Base-by-base conservation (phyloP, 106 monocot species). In the Apostasia shenzhenica region DNA sequence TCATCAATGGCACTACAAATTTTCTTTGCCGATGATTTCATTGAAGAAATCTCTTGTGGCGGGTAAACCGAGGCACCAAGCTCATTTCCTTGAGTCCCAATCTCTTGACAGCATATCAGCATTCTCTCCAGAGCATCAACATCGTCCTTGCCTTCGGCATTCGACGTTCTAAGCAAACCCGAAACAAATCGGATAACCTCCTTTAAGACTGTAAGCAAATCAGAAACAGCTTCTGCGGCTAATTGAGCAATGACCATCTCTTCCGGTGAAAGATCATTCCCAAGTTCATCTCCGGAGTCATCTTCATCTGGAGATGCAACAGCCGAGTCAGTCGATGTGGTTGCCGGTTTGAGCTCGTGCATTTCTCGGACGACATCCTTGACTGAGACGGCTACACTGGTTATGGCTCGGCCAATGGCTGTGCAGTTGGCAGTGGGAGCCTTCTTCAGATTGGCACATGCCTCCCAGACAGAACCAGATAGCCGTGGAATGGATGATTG, bases 11-110 rank as follows among this genome's bases (percentile, higher is more conserved):
- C 62, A 51, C n/a, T 7, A 41, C 48, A 45, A 14, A 97, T 79
- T 71, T 83, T 83, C 54, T 71, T 77, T 2, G 65, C 49, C 8
- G 63, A 45, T 1, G 40, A 52, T 53, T 79, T 81, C 85, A 92
- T 92, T 64, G 64, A 73, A 26, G 70, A 72, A 2, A 81, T 51
- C 79, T 97, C 97, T 72, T 92, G 92, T 4, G 97, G 92, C 1
- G 97, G 92, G 58, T 92, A 92, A 62, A 81, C 85, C 70, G 79
- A 85, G n/a, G 89, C 92, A 61, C 97, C 97, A 13, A 97, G 78
- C 67, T 97, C 86, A 48, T 89, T 92, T 6, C 81, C 70, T 70
- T 85, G 75, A n/a, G 52, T 61, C 2, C 89, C 86, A 59, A 83
- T 79, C 69, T 82, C 82, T 55, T 72, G 72, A 45, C 79, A 92